phyloP scores from a whole-genome alignment of 2,329 filamentous ascomycete species.

The Xylariales sp. region DNA sequence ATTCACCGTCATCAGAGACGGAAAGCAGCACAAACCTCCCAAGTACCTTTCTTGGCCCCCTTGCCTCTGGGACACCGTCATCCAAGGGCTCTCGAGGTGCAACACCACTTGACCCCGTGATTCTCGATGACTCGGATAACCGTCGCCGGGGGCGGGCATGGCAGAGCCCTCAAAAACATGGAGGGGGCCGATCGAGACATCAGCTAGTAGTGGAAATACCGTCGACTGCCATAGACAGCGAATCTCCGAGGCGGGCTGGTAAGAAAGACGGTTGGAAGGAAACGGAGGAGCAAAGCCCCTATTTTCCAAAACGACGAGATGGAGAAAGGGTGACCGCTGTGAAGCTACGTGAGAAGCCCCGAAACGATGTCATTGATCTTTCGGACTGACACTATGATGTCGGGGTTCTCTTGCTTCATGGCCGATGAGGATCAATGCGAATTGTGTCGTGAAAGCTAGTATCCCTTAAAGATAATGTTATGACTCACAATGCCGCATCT shows the following conservation, averaged over 20 bases:
- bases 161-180: constrained; percentile 2
- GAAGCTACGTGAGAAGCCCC: constrained; percentile 17
- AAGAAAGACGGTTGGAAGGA: constrained; percentile 19
- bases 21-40: constrained; percentile 23
- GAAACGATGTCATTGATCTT: constrained; percentile 32
- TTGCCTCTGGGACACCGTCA: constrained; percentile 31
- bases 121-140: constrained; percentile 41
- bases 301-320: constrained; percentile 24
- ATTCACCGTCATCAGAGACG: constrained; percentile 11
- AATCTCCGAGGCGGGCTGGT: neutral
- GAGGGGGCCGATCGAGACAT: neutral
- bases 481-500: constrained; percentile 11
- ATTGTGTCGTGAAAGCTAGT: neutral
- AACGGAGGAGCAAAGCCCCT: constrained; percentile 18
- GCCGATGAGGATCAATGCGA: neutral
- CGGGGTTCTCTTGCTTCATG: neutral
- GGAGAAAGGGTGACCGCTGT: constrained; percentile 31
- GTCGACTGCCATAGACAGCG: neutral
- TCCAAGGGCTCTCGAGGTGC: constrained; percentile 37
- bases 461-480: constrained; percentile 1
- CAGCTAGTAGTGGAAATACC: constrained; percentile 26
- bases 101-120: constrained; percentile 39
- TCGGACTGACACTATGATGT: constrained; percentile 19
- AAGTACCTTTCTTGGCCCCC: constrained; percentile 36
- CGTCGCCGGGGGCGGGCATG: neutral